Conservation (phyloP, 139 green algal species). For the Micractinium conductrix region DNA sequence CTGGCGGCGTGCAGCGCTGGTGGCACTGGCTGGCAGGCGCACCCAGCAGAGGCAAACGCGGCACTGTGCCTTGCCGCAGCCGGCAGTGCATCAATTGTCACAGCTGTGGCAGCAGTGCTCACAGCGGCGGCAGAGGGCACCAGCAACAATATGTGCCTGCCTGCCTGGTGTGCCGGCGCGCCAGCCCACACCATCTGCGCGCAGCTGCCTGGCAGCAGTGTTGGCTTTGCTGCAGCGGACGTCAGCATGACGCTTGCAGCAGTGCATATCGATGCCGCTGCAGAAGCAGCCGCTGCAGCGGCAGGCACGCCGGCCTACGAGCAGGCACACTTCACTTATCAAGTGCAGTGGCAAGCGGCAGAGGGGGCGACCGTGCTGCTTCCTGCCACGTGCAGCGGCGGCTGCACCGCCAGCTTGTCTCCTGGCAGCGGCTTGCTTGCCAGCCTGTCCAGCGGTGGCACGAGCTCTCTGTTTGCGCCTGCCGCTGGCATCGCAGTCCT, state of each 20-base stretch:
- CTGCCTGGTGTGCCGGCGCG: too few species aligned
- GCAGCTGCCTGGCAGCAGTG: neutral
- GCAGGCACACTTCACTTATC: constrained; percentile 3
- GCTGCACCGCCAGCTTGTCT: neutral
- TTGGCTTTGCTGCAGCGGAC: neutral
- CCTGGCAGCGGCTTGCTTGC: neutral
- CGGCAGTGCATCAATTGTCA: neutral
- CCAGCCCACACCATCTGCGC: too few species aligned
- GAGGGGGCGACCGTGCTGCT: neutral
- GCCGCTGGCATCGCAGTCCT: neutral
- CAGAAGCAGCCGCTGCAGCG: neutral
- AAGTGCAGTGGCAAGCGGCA: constrained; percentile 19
- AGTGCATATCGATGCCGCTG: too few species aligned
- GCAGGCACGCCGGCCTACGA: neutral
- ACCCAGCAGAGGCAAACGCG: constrained; percentile 42
- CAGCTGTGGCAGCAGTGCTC: neutral
- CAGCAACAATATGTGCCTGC: neutral
- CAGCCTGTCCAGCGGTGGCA: neutral
- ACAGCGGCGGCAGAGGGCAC: neutral
- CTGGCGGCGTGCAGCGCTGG: neutral
- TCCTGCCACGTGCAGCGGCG: neutral
- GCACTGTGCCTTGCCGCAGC: constrained; percentile 39
- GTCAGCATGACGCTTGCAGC: too few species aligned
- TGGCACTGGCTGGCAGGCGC: neutral
- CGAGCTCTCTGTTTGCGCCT: neutral